Evolutionary conservation across 805 yeast species (phyloP).

Genomic region (Candida pseudofarinosa): DNA sequence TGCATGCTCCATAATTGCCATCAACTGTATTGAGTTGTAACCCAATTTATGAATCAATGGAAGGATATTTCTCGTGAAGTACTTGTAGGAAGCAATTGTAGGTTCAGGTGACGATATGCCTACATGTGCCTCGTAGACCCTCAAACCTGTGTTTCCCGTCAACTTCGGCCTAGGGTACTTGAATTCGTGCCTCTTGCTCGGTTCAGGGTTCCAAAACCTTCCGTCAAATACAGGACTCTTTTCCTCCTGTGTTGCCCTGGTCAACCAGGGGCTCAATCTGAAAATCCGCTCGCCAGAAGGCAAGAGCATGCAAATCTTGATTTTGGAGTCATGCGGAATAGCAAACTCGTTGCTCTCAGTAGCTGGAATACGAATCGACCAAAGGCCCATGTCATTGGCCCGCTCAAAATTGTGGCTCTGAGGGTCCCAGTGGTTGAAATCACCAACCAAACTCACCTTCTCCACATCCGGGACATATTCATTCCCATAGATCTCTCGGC

Average conservation of each 20-base stretch:
- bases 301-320: constrained; percentile 63
- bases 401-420: constrained; percentile 49
- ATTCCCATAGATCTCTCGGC: constrained; percentile 55
- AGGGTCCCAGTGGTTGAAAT: constrained; percentile 81
- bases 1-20: constrained; percentile 99
- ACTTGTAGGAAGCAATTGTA: constrained; percentile 75
- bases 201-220: constrained; percentile 84
- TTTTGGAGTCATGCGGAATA: constrained; percentile 76
- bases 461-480: constrained; percentile 93
- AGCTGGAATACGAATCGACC: constrained; percentile 59
- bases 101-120: constrained; percentile 94
- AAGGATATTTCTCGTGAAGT: constrained; percentile 72
- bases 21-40: constrained; percentile 87
- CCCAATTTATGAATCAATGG: constrained; percentile 86
- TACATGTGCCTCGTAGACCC: constrained; percentile 91
- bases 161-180: constrained; percentile 61
- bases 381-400: constrained; percentile 65
- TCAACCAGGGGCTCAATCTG: constrained; percentile 86
- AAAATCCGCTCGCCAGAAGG: constrained; percentile 70
- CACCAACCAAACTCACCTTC: constrained; percentile 79
- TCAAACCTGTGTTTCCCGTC: constrained; percentile 43
- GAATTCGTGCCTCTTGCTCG: constrained; percentile 47
- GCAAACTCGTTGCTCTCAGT: constrained; percentile 48
- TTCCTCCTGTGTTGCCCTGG: constrained; percentile 71
- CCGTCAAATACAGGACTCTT: constrained; percentile 67